Conservation (phyloP, 768 basidiomycete species). For the Phanerodontia chrysosporium region DNA sequence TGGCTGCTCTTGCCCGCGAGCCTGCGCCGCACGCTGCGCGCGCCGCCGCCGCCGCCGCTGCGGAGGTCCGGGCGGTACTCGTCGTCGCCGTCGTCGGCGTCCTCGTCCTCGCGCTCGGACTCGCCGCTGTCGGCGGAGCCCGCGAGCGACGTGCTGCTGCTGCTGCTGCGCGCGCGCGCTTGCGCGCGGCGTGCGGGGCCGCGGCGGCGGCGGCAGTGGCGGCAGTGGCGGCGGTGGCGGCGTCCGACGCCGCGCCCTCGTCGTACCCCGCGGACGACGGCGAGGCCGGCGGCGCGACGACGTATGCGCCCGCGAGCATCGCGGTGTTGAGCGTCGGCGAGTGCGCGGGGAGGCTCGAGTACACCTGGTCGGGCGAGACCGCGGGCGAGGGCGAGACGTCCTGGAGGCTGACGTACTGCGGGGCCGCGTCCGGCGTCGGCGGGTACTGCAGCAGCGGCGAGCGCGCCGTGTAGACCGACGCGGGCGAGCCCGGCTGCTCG, state of each 20-base stretch:
- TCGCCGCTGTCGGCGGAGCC: conserved; percentile 9
- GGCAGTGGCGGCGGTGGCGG: too few species aligned
- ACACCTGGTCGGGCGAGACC: conserved; percentile 12
- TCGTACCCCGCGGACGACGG: neutral
- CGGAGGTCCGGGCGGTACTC: conserved; percentile 4
- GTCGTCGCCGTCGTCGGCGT: conserved; percentile 9
- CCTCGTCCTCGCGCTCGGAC: conserved; percentile 10
- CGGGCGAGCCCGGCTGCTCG: conserved; percentile 3
- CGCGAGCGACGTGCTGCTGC: neutral
- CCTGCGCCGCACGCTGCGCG: neutral
- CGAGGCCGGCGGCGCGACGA: neutral
- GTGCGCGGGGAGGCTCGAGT: conserved; percentile 3
- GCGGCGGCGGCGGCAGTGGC: too few species aligned
- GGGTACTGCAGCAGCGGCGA: conserved; percentile 7
- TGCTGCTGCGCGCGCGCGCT: neutral
- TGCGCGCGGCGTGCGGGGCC: neutral
- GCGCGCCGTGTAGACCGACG: neutral
- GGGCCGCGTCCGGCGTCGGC: neutral
- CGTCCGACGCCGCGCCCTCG: neutral
- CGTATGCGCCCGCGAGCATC: neutral
- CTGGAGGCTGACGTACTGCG: conserved; percentile 9
- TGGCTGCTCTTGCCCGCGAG: neutral
- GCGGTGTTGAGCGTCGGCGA: neutral
- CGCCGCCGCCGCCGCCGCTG: neutral
- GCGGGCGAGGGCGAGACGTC: conserved; percentile 12